Percentiles rank a stretch among this genome's conserved stretches.
Conservation (phyloP, 2,329 filamentous ascomycete genomes). For the Tolypocladium paradoxum region DNA sequence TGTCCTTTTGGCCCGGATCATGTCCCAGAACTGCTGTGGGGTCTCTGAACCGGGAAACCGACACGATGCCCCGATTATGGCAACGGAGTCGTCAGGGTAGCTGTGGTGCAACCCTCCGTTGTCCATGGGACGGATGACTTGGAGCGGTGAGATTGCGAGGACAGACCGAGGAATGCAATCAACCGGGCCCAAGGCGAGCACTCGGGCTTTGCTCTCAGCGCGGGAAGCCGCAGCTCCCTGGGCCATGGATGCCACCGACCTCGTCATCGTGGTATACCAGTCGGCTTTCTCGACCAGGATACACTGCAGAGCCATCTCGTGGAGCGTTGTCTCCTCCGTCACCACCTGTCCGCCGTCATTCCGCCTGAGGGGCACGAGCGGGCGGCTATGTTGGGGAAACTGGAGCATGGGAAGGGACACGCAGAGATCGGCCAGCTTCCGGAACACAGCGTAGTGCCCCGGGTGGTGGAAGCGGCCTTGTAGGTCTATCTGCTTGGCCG, state of each 20-base stretch:
- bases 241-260: not conserved
- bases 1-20: not conserved
- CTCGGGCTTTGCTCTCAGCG: not conserved
- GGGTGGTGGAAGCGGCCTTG: not conserved
- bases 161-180: not conserved
- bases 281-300: not conserved
- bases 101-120: not conserved
- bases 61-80: slow-evolving; percentile 1
- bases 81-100: not conserved
- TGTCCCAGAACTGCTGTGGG: slow-evolving; percentile 10
- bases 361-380: not conserved
- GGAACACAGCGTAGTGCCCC: not conserved
- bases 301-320: slow-evolving; percentile 1
- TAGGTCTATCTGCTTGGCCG: not conserved
- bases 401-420: not conserved
- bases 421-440: not conserved
- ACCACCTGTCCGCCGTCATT: not conserved
- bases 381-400: not conserved
- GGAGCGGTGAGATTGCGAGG: not conserved
- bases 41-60: not conserved
- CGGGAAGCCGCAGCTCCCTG: not conserved
- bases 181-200: not conserved
- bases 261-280: not conserved
- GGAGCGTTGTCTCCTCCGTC: not conserved
- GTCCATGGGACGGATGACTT: not conserved